Evolutionary conservation across 2,329 filamentous ascomycete species (phyloP).

Genomic region (Paecilomyces variotii): DNA sequence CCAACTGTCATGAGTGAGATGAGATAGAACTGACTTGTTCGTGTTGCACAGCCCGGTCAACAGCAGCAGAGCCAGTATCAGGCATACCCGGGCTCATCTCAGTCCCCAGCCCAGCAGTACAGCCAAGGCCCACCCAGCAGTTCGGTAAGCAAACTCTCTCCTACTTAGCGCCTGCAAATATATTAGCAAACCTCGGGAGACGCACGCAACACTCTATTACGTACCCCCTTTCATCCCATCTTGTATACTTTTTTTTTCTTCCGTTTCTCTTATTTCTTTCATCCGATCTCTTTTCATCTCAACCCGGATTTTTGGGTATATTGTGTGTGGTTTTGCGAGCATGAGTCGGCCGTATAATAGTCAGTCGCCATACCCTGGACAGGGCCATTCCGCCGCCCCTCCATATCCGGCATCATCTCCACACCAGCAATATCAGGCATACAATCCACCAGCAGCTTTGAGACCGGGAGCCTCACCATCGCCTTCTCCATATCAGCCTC

Average conservation of each 20-base stretch:
- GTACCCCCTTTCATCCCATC: not conserved
- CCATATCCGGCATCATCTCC: conserved; percentile 28
- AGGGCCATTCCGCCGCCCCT: conserved; percentile 21
- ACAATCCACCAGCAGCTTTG: conserved; percentile 25
- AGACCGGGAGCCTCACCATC: conserved; percentile 22
- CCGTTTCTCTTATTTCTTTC: not conserved
- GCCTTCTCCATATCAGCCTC: conserved; percentile 22
- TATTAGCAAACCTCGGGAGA: not conserved
- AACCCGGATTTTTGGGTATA: conserved; percentile 4
- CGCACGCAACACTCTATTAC: not conserved
- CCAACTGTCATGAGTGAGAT: not conserved
- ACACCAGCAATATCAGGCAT: conserved; percentile 28
- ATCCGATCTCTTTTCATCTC: conserved; percentile 4
- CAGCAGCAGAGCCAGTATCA: conserved; percentile 42
- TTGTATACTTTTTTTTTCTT: not conserved
- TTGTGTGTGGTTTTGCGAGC: conserved; percentile 11
- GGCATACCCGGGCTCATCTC: conserved; percentile 42
- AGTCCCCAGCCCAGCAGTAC: conserved; percentile 14
- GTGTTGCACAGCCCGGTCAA: conserved; percentile 3
- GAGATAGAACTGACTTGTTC: conserved; percentile 10
- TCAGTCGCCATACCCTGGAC: conserved; percentile 27
- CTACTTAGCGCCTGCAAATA: not conserved
- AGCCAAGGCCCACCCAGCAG: conserved; percentile 14
- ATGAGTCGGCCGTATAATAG: conserved; percentile 32
- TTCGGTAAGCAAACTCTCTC: conserved; percentile 25